Base-by-base conservation (phyloP, 208 protist genomes). In the Acanthamoeba lenticulata region DNA sequence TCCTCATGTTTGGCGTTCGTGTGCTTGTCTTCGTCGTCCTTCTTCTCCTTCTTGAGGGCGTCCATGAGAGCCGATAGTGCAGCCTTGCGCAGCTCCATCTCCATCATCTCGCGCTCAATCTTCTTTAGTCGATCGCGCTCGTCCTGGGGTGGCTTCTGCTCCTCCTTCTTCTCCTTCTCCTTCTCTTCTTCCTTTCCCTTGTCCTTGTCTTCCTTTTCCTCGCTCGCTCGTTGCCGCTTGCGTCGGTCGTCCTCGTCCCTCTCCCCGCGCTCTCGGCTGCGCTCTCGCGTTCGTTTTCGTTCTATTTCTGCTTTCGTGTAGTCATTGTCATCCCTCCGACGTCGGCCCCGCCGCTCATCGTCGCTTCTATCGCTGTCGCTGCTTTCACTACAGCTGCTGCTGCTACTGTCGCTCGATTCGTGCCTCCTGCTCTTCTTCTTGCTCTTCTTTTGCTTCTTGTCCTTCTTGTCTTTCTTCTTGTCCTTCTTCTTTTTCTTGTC, bases 91-190 rank as follows among this genome's bases (percentile, higher is more conserved):
- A 77, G 67, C 38, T 77, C 67, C 67, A 77, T 77, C 19, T 77
- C 67, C 67, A 77, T 77, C 67, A 77, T 77, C 67, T 77, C 67
- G 11, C 67, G 67, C 67, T 77, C 67, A 2, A 77, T 77, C 36
- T 38, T 77, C 36, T 19, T 44, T 34, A 77, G 29, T 6, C 67
- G 29, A 19, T 77, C 67, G 32, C 42, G 13, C 67, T 40, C 6
- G 3, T 27, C 67, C 62, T 72, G 2, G 1, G 4, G n/a, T 7
- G n/a, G 1, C 62, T 15, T 40, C 62, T 72, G n/a, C 6, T 5
- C 34, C 2, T n/a, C n/a, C 57, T n/a, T 65, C 57, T 6, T 13
- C 27, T 3, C 57, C 1, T 34, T n/a, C 4, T 65, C 27, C 52
- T 65, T n/a, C 27, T 77, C 67, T 2, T 77, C 19, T 4, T n/a